Conservation (phyloP, 2,329 filamentous ascomycete species). For the Cercospora zeae-maydis region DNA sequence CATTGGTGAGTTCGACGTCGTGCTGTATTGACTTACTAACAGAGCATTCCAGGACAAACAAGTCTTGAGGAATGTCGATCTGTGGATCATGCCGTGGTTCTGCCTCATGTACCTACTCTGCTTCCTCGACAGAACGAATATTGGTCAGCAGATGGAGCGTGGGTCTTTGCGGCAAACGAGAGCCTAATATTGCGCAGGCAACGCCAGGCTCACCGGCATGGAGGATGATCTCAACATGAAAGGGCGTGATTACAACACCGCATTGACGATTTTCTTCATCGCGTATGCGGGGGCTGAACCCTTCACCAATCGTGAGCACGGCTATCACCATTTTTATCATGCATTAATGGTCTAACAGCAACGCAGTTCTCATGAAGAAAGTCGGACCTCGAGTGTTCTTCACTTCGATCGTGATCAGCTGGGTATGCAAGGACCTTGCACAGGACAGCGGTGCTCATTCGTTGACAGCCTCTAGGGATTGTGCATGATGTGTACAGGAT, state of each 20-base stretch:
- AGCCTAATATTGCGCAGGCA: constrained; percentile 43
- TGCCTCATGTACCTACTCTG: constrained; percentile 55
- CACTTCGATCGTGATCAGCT: constrained; percentile 71
- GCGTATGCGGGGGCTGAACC: constrained; percentile 78
- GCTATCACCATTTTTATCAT: background rate
- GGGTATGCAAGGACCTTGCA: constrained; percentile 40
- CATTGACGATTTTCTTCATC: constrained; percentile 80
- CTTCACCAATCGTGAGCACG: constrained; percentile 57
- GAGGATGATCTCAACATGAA: constrained; percentile 60
- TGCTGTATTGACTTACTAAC: background rate
- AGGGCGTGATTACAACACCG: constrained; percentile 65
- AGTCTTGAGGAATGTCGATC: constrained; percentile 50
- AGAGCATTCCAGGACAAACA: constrained; percentile 44
- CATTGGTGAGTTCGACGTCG: background rate
- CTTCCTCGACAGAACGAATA: constrained; percentile 33
- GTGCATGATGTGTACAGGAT: constrained; percentile 26
- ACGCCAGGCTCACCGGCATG: constrained; percentile 57
- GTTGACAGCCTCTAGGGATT: constrained; percentile 39
- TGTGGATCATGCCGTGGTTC: constrained; percentile 50
- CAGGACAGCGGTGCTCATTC: background rate
- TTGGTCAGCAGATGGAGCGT: constrained; percentile 45
- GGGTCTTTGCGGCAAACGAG: no score
- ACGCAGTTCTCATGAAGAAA: constrained; percentile 64
- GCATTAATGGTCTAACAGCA: background rate
- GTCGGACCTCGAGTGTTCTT: constrained; percentile 68